These are phyloP conservation scores for Kodamaea restingae DNA, from an alignment of 805 yeast genomes.

Conservation along the genomic window DNA sequence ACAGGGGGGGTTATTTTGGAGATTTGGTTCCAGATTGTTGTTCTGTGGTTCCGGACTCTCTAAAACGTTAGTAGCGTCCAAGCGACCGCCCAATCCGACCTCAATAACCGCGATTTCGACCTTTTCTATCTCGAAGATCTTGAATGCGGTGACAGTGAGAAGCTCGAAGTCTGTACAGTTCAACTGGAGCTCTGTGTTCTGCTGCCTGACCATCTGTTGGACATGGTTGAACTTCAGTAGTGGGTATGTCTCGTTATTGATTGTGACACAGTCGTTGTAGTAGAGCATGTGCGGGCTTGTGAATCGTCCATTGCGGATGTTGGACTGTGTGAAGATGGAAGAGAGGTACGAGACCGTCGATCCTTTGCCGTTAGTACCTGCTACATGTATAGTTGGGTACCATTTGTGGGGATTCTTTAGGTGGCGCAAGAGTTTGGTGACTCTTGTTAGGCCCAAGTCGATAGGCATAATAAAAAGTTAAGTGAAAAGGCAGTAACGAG, in stretches of 20 bases:
- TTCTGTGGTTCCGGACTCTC: too few relatives aligned
- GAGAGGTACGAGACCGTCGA: constrained; percentile 82
- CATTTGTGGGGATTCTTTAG: constrained; percentile 68
- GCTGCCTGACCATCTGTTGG: constrained; percentile 36
- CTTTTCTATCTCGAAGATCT: constrained; percentile 55
- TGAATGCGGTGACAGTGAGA: constrained; percentile 79
- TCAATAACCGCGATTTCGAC: constrained; percentile 83
- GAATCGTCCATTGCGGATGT: constrained; percentile 65
- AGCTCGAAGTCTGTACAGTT: constrained; percentile 88
- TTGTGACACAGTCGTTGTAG: constrained; percentile 70
- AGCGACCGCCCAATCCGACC: constrained; percentile 88
- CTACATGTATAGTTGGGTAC: constrained; percentile 77
- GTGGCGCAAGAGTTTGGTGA: constrained; percentile 26
- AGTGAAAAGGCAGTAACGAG: too few relatives aligned
- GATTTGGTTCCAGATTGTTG: too few relatives aligned
- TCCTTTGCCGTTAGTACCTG: constrained; percentile 97
- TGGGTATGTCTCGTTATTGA: constrained; percentile 58
- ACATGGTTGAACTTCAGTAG: constrained; percentile 41
- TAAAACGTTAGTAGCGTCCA: constrained; percentile 84
- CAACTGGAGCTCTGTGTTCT: constrained; percentile 40
- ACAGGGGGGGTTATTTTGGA: background rate
- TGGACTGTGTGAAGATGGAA: constrained; percentile 51
- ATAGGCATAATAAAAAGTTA: constrained; percentile 28
- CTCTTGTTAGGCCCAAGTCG: constrained; percentile 36
- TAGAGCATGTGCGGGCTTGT: constrained; percentile 82